These are phyloP conservation scores for Backusella westeae DNA, from an alignment of 192 early-diverging fungal genomes.

Conservation along the genomic window DNA sequence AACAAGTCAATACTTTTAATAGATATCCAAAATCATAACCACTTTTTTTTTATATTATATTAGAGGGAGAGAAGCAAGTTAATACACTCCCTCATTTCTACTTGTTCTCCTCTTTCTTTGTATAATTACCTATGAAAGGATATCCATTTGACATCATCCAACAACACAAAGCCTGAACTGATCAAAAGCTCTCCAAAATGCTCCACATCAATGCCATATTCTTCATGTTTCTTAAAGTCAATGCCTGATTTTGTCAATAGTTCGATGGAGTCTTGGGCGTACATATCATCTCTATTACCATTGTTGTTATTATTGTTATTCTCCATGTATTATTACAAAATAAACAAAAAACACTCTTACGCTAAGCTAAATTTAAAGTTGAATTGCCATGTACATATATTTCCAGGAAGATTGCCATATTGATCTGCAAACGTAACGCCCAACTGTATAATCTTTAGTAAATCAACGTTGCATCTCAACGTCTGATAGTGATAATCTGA, in stretches of 20 bases:
- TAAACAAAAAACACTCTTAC: constrained; percentile 40
- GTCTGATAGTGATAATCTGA: constrained; percentile 99
- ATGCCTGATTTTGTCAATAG: constrained; percentile 96
- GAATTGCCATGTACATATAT: constrained; percentile 97
- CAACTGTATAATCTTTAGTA: constrained; percentile 97
- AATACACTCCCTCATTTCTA: not conserved
- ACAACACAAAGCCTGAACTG: constrained; percentile 92
- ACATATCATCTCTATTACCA: constrained; percentile 85
- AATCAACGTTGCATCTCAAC: constrained; percentile 95
- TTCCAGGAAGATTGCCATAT: constrained; percentile 80
- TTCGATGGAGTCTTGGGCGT: constrained; percentile 98
- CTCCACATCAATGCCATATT: constrained; percentile 92
- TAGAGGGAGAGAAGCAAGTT: not conserved
- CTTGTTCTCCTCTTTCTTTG: constrained; percentile 24
- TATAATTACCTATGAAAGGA: constrained; percentile 84
- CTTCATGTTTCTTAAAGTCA: constrained; percentile 95
- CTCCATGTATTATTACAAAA: no score
- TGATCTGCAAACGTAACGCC: constrained; percentile 94
- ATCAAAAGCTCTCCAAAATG: constrained; percentile 98
- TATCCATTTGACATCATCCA: constrained; percentile 96
- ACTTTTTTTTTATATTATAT: constrained; percentile 33
- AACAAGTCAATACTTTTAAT: constrained; percentile 92
- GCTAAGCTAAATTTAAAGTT: constrained; percentile 96
- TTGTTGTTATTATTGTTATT: not conserved
- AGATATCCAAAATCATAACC: constrained; percentile 99